Evolutionary conservation across 352 stramenopile genomes (phyloP), one percentile per base, ranked within the genome.

Genomic region (Labyrinthula sp.): DNA sequence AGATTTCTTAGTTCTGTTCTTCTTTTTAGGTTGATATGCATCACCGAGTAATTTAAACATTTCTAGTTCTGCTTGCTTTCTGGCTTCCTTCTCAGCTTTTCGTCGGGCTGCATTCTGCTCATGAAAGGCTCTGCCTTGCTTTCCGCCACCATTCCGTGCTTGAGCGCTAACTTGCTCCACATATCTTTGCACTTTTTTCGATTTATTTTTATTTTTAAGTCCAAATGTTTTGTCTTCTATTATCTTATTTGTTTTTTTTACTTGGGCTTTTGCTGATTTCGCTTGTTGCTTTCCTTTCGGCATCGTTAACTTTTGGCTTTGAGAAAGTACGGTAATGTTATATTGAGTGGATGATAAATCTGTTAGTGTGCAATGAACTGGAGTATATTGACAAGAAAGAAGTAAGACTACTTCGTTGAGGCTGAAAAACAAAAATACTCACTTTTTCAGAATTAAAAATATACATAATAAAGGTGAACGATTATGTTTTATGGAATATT

Each of bases 121-220:
- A n/a, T n/a, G n/a, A n/a, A n/a, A n/a, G n/a, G n/a, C n/a, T 72
- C 60, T 34, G 67, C 57, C 10, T 55, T 23, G 28, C 59, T 47
- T 0, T 61, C 61, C 29, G 50, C 20, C 30, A 59, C 64, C 22
- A 59, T 60, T 45, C 69, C 65, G 5, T 63, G 63, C 0, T 10
- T 28, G 25, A 8, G 30, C 23, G 20, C 15, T 36, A 9, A 84
- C 73, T 40, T 80, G 66, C 61, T 80, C 64, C 38, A 89, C 77
- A 62, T 80, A 85, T 59, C 82, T 73, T 59, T 94, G 79, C 38
- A 94, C 81, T 55, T 89, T 89, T 52, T 89, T 89, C 40, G 58
- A 66, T 68, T 95, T 97, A 64, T 95, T 95, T 63, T 97, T 96
- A 71, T 98, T 98, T 67, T 97, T 99, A 18, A 97, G 68, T 20